Base-by-base conservation (phyloP, 208 protist species). In the Balamuthia mandrillaris region DNA sequence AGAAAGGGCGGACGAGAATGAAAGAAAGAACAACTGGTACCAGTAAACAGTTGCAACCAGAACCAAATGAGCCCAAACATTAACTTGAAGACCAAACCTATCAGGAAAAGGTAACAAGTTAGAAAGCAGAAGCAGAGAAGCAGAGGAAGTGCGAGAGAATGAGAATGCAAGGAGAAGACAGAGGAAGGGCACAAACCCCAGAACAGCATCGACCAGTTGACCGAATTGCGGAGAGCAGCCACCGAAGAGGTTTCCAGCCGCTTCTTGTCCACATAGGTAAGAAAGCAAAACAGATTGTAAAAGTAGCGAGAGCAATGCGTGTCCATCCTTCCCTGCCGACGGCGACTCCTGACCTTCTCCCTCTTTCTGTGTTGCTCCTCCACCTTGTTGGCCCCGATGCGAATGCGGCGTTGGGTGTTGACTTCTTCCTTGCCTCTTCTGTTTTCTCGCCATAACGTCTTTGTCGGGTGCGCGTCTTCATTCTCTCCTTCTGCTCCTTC, bases 231-330 rank as follows among this genome's bases (percentile, higher is more conserved):
- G 65, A 10, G 31, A 51, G 42, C 44, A 0, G 29, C 68, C 14
- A 21, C 47, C 47, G 47, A 54, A 21, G 21, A 21, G 14, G 21
- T 54, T 24, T n/a, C n/a, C n/a, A n/a, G n/a, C n/a, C n/a, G n/a
- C n/a, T n/a, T n/a, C n/a, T n/a, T n/a, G n/a, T n/a, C n/a, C n/a
- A 21, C 47, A 31, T 77, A 77, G 44, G 49, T 29, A 29, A 77
- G 21, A 47, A 77, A 77, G 42, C 68, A 77, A 47, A 77, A 77
- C 24, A 77, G 33, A 18, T 77, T 77, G 68, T 77, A 77, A 47
- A 77, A 77, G 44, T 47, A 77, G 44, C 68, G 68, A 27, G 68
- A 77, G 68, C 68, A 77, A 29, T 77, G 68, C 10, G 56, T 0
- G 42, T 77, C 68, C 68, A 58, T 77, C 42, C 56, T 47, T 12